Base-by-base conservation (phyloP, 2,329 filamentous ascomycete genomes). In the Neopestalotiopsis sp. region DNA sequence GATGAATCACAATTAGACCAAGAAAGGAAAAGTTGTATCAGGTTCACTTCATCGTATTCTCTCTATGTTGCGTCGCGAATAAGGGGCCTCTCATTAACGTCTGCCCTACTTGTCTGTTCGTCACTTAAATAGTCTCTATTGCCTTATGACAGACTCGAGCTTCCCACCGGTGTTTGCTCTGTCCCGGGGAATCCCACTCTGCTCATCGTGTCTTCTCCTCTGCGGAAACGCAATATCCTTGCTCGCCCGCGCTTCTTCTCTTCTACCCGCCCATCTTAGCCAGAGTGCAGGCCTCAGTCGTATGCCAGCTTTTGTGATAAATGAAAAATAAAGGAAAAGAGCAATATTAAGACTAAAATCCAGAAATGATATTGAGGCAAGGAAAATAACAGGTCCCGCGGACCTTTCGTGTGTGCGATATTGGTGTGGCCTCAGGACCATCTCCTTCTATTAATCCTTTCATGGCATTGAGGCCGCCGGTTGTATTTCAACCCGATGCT, bases 191-290 rank as follows among this genome's bases (percentile, higher is more conserved):
- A 34, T 34, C 64, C 42, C 58, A 73, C 69, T 65, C 72, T 71
- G 28, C 71, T 71, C 30, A 71, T 61, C 73, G 75, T 76, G 20
- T 45, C 52, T 62, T 40, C 14, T 30, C 30, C 64, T 38, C 66
- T 38, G 57, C 24, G 30, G 17, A 34, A 30, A 60, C 34, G n/a
- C 40, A 64, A 40, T 45, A 64, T 64, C 40, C 61, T 49, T 64
- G 20, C 61, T 42, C 40, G 61, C 61, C 45, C 45, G 45, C 45
- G 20, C n/a, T 49, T 45, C 40, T 45, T 38, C 24, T 28, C 24
- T 28, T 30, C 38, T 38, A 38, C 34, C 34, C 34, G 20, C 40
- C 42, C 61, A 28, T 20, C 38, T 20, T 49, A 40, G 61, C 59
- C 20, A 30, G 57, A 30, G 57, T 14, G 57, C 59, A 64, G 40